A percentile compares a stretch with the other conserved stretches of the same genome.
These are phyloP conservation scores for Malus hybrid DNA, from an alignment of 331 rosid genomes.

Conservation along the genomic window DNA sequence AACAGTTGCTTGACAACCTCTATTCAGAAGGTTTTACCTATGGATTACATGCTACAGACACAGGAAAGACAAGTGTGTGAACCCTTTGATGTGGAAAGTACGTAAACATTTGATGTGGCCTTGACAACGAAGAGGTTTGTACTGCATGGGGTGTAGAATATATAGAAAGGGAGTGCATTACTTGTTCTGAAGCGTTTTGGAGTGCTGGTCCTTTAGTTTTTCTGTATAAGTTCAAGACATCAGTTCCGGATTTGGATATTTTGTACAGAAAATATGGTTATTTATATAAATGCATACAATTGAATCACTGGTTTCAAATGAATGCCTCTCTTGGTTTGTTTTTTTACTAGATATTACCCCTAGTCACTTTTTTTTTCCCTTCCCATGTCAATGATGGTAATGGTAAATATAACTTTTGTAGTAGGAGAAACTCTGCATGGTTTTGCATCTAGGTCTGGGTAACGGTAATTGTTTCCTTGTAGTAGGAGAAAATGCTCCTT, in stretches of 20 bases:
- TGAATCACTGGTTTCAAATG: background rate
- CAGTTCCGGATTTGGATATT: background rate
- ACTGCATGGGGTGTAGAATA: background rate
- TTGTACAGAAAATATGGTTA: background rate
- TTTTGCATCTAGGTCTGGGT: background rate
- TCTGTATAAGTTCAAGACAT: background rate
- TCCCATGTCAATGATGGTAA: too few species aligned
- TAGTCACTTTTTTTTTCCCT: too few species aligned
- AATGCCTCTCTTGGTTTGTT: too few species aligned
- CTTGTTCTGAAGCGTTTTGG: background rate
- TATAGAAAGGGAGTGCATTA: background rate
- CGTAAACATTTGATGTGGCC: slow-evolving; percentile 22
- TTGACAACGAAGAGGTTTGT: background rate
- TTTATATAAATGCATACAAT: background rate
- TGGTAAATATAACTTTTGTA: too few species aligned
- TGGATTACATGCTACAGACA: background rate
- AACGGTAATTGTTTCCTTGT: background rate
- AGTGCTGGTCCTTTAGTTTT: background rate
- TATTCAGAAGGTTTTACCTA: background rate
- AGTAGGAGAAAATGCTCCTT: too few species aligned
- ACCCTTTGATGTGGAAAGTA: slow-evolving; percentile 16
- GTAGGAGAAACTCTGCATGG: background rate
- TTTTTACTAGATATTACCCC: too few species aligned
- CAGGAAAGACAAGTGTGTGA: slow-evolving; percentile 12
- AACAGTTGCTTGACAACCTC: background rate